phyloP scores from a whole-genome alignment of 805 yeast species.

The Metschnikowia rubicola region DNA sequence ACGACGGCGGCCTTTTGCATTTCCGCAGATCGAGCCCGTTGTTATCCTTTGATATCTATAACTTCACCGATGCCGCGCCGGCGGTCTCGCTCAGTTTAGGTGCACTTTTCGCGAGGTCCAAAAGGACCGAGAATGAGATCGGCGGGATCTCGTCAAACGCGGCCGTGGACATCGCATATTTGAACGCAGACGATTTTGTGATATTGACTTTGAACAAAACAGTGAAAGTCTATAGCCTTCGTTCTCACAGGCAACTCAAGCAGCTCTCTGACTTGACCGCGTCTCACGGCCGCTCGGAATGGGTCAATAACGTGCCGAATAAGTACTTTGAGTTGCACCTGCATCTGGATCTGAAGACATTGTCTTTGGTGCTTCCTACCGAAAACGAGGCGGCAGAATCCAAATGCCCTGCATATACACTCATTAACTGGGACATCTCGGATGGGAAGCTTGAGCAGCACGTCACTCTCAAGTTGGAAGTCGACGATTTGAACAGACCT shows the following conservation, averaged over 20 bases:
- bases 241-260: conserved; percentile 26
- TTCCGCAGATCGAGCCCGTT: conserved; percentile 41
- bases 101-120: conserved; percentile 16
- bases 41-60: conserved; percentile 34
- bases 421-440: conserved; percentile 24
- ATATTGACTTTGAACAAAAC: conserved; percentile 54
- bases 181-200: conserved; percentile 36
- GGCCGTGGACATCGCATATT: conserved; percentile 40
- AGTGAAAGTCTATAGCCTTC: conserved; percentile 60
- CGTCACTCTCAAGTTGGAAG: conserved; percentile 1
- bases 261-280: conserved; percentile 21
- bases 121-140: conserved; percentile 19
- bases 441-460: neutral
- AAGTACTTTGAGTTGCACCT: conserved; percentile 25
- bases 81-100: conserved; percentile 30
- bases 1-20: conserved; percentile 76
- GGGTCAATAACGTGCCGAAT: conserved; percentile 30
- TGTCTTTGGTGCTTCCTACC: conserved; percentile 11
- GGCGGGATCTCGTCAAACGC: conserved; percentile 41
- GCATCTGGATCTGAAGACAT: neutral
- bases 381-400: neutral
- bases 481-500: neutral
- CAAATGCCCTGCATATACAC: conserved; percentile 18
- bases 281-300: conserved; percentile 9
- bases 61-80: conserved; percentile 51